Evolutionary conservation across 2,329 filamentous ascomycete species (phyloP), one percentile per base, ranked within the genome.

Genomic region (Aspergillus ochraceoroseus): DNA sequence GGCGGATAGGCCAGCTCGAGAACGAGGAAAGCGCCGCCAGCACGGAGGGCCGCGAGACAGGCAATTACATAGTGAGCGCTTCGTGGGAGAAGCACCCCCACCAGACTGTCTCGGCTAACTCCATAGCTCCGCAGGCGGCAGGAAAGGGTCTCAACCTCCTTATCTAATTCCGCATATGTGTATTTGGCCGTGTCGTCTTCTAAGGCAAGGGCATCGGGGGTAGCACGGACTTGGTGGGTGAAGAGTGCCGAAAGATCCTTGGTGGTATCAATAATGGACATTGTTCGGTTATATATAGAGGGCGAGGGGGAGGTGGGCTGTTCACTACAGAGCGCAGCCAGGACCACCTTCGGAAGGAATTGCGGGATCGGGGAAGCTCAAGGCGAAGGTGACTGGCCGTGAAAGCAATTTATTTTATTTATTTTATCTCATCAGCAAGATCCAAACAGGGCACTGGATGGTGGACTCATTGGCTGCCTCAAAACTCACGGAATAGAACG

Each of bases 11-110:
- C 85, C 33, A 87, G 71, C 64, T 90, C 85, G 2, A 90, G 76
- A 2, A 89, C 85, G 4, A 90, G 71, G 57, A 88, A 90, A 1
- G 85, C 85, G 38, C 85, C 85, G 36, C 85, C 85, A 2, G 85
- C 85, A 44, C 83, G 79, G 26, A 89, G 74, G n/a, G 83, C 79
- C 17, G 85, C 85, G 37, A 90, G 70, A 57, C 82, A 87, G 11
- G 84, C 80, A 62, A 89, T 80, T 46, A 90, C 82, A 64, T 89
- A 87, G 64, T 87, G 76, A 33, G 83, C 83, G 59, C 83, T 86
- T 39, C 85, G 79, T 41, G 79, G 81, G 57, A 89, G 74, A 37
- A 89, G 73, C 28, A 90, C 80, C 38, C 85, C 85, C 20, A 89
- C 85, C 12, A 87, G 73, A 51, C 73, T 75, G 62, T 90, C 84